Base-by-base conservation (phyloP, 129 eudicot species). In the Sambucus nigra region DNA sequence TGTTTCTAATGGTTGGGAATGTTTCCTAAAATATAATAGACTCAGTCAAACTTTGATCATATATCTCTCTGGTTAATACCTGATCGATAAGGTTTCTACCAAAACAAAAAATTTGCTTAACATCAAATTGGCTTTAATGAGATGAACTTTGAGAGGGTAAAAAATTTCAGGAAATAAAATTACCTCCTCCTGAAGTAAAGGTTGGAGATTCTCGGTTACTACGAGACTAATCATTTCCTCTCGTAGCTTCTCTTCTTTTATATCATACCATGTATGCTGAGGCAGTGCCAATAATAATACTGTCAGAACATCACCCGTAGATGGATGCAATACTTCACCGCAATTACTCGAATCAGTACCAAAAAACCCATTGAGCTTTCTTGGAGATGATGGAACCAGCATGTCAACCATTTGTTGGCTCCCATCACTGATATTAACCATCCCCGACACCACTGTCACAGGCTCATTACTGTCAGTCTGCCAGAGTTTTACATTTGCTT, bases 181-280 rank as follows among this genome's bases (percentile, higher is more conserved):
- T 42, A 42, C 48, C 48, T 42, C 48, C 17, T 42, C 48, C 7
- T 42, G 48, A 16, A 42, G 48, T 42, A 42, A 42, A 42, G 48
- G 14, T 18, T 18, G 48, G 48, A 42, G 48, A 42, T 42, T 42
- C 48, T 42, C 48, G 20, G 48, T 42, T 14, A 42, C 48, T 42
- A 42, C n/a, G 48, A 42, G 20, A 15, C 48, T 42, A 16, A 42
- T n/a, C 48, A 42, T 42, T 42, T 42, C 48, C 48, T 42, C 20
- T n/a, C 48, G 48, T 15, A 42, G 48, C n/a, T 42, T 42, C 16
- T 42, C 48, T 42, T 42, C 48, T 42, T 42, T 42, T 42, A 42
- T 42, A 42, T 20, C 48, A 42, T 15, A 42, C 48, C 48, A 42
- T 1, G 20, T 42, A n/a, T 42, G 48, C 18, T 42, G 20, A 14